phyloP scores from a whole-genome alignment of 2,329 filamentous ascomycete genomes.

The Clarireedia monteithiana region DNA sequence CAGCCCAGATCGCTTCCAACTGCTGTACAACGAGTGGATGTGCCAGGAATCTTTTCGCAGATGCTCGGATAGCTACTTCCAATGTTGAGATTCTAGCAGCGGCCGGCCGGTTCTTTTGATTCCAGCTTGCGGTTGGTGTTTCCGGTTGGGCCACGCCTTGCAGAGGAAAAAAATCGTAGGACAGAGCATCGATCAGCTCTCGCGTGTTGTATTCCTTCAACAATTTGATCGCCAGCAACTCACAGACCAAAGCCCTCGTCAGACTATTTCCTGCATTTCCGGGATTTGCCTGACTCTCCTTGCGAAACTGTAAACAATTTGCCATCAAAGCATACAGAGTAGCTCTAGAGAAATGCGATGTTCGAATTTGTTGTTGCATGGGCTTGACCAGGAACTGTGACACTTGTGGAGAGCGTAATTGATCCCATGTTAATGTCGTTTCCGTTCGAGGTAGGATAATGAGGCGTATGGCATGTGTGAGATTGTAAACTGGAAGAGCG shows the following conservation, averaged over 20 bases:
- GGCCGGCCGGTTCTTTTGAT: constrained; percentile 36
- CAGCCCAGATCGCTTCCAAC: constrained; percentile 95
- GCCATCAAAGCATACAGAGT: constrained; percentile 87
- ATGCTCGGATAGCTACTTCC: constrained; percentile 86
- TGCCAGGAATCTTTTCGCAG: constrained; percentile 85
- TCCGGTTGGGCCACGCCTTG: constrained; percentile 61
- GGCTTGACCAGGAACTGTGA: constrained; percentile 94
- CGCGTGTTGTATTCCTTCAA: constrained; percentile 83
- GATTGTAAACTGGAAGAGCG: constrained; percentile 77
- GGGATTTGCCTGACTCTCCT: constrained; percentile 74
- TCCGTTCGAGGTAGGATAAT: constrained; percentile 80
- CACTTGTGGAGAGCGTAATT: constrained; percentile 89
- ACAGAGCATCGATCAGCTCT: constrained; percentile 87
- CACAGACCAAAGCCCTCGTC: constrained; percentile 81
- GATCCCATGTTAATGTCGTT: constrained; percentile 89
- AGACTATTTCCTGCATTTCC: constrained; percentile 77
- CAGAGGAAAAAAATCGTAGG: constrained; percentile 89
- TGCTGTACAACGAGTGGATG: constrained; percentile 90
- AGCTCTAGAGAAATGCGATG: constrained; percentile 75
- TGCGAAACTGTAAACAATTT: constrained; percentile 87
- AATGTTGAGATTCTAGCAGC: constrained; percentile 79
- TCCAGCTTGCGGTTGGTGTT: constrained; percentile 31
- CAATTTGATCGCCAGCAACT: constrained; percentile 81
- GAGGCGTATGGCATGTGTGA: constrained; percentile 83
- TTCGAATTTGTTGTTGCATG: constrained; percentile 81